Percentiles rank a stretch among this genome's conserved stretches.
Evolutionary conservation across 495 filamentous ascomycete genomes (phyloP).

Genomic region (Penicillium arizonense): DNA sequence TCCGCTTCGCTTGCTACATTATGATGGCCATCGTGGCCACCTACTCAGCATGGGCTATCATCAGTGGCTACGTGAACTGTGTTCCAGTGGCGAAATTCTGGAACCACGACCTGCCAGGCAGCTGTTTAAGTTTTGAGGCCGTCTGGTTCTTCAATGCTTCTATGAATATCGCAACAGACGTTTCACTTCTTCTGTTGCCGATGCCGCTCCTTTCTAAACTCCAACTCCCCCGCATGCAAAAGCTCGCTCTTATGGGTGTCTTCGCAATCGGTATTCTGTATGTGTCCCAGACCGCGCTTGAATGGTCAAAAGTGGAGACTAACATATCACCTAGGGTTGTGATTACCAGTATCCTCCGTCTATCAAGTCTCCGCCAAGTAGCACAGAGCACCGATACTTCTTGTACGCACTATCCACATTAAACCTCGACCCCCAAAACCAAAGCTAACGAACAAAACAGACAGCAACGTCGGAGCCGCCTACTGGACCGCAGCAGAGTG

Average conservation of each 20-base stretch:
- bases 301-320: constrained; percentile 46
- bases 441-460: constrained; percentile 16
- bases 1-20: constrained; percentile 32
- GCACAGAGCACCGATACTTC: constrained; percentile 43
- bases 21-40: constrained; percentile 34
- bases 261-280: constrained; percentile 56
- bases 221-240: constrained; percentile 50
- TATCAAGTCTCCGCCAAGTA: constrained; percentile 30
- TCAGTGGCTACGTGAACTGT: constrained; percentile 51
- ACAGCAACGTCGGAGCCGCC: constrained; percentile 52
- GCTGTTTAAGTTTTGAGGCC: constrained; percentile 49
- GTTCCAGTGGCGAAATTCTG: constrained; percentile 52
- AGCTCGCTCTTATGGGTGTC: constrained; percentile 48
- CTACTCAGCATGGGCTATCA: constrained; percentile 37
- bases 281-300: constrained; percentile 25
- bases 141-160: constrained; percentile 54
- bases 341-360: constrained; percentile 34
- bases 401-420: constrained; percentile 54
- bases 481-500: constrained; percentile 85
- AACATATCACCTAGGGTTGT: constrained; percentile 22
- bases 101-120: constrained; percentile 46
- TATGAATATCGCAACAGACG: constrained; percentile 54
- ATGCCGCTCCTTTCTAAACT: constrained; percentile 54
- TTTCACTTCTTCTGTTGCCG: constrained; percentile 54
- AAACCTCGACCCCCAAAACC: constrained; percentile 39